A percentile compares a stretch with the other conserved stretches of the same genome.
These are phyloP conservation scores for Lathyrus tuberosus DNA, from an alignment of 306 rosid genomes.

Conservation along the genomic window DNA sequence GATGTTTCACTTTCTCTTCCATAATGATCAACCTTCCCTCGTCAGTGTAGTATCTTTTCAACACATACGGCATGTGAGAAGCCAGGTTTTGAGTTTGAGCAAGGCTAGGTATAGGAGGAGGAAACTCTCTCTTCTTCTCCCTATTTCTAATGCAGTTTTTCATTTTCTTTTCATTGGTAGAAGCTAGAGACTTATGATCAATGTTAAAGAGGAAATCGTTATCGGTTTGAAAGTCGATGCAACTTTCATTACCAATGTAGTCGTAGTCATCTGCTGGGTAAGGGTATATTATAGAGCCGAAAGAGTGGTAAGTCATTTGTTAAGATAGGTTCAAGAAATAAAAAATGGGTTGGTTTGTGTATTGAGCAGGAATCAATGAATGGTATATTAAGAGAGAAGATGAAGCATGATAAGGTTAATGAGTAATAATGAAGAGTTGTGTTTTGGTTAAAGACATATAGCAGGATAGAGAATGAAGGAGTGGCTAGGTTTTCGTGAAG, in stretches of 20 bases:
- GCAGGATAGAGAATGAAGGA: background rate
- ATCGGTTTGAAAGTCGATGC: conserved; percentile 47
- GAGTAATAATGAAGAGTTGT: background rate
- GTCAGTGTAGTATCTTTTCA: conserved; percentile 58
- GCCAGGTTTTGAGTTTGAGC: conserved; percentile 64
- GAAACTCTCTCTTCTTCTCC: conserved; percentile 46
- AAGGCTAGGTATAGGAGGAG: conserved; percentile 65
- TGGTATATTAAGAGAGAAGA: background rate
- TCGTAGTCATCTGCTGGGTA: conserved; percentile 29
- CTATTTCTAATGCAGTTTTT: background rate
- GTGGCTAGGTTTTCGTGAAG: conserved; percentile 33
- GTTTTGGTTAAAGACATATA: background rate
- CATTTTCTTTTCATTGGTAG: background rate
- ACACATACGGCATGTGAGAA: conserved; percentile 71
- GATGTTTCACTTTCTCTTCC: conserved; percentile 63
- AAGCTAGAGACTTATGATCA: background rate
- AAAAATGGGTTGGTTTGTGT: background rate
- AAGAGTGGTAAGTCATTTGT: background rate
- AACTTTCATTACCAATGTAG: conserved; percentile 69
- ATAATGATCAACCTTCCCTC: conserved; percentile 70
- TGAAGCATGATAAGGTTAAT: no score
- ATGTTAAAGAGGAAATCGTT: background rate
- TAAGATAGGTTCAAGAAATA: background rate
- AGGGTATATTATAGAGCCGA: background rate
- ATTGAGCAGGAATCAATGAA: background rate